These are phyloP conservation scores for Phyllosticta capitalensis DNA, from an alignment of 2,329 filamentous ascomycete genomes.

Conservation along the genomic window DNA sequence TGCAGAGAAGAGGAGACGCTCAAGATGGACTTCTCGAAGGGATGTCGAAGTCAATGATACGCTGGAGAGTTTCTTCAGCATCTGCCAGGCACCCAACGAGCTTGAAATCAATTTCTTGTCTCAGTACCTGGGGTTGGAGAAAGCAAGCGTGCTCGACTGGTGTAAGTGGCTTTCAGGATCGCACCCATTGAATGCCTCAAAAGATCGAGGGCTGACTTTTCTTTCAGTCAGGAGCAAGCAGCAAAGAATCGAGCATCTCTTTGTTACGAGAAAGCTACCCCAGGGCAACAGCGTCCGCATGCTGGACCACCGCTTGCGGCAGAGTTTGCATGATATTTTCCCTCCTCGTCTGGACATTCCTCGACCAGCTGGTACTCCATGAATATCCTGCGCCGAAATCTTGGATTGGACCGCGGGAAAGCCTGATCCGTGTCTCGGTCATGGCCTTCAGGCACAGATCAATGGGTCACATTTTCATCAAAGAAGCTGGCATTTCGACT, in stretches of 20 bases:
- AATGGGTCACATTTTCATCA: too few relatives aligned
- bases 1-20: not conserved
- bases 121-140: not conserved
- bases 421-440: too few relatives aligned
- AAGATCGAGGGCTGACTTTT: not conserved
- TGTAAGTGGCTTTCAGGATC: not conserved
- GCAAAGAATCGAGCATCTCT: not conserved
- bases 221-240: not conserved
- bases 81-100: not conserved
- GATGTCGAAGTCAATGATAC: not conserved
- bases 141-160: not conserved
- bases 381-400: too few relatives aligned
- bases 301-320: not conserved
- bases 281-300: not conserved
- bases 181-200: not conserved
- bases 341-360: not conserved
- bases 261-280: not conserved
- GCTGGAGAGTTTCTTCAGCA: not conserved
- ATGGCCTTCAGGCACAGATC: too few relatives aligned
- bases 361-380: not conserved
- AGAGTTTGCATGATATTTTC: not conserved
- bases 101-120: not conserved
- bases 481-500: too few relatives aligned
- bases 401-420: too few relatives aligned
- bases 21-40: not conserved